phyloP scores from a whole-genome alignment of 2,329 filamentous ascomycete genomes.

The Phoma sp. region DNA sequence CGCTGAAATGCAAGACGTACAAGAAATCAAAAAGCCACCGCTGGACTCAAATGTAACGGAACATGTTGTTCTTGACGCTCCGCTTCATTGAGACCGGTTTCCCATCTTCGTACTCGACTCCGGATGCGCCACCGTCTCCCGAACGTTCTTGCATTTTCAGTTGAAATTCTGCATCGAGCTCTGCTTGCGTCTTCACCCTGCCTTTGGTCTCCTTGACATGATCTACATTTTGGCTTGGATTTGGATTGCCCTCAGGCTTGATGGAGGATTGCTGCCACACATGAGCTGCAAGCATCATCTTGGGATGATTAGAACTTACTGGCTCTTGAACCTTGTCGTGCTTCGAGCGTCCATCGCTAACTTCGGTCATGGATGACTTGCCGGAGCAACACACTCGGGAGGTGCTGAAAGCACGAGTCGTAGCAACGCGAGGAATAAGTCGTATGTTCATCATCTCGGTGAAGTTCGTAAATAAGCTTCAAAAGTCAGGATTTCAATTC shows the following conservation, averaged over 20 bases:
- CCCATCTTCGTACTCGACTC: constrained; percentile 78
- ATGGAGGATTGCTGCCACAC: constrained; percentile 16
- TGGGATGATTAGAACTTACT: background rate
- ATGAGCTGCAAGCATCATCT: background rate
- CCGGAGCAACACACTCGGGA: constrained; percentile 7
- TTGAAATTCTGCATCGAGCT: constrained; percentile 72
- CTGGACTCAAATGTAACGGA: constrained; percentile 65
- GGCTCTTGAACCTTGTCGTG: constrained; percentile 13
- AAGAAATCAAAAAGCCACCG: background rate
- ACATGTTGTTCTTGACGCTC: constrained; percentile 79
- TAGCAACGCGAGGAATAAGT: constrained; percentile 4
- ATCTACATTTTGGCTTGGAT: constrained; percentile 5
- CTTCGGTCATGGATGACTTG: constrained; percentile 17
- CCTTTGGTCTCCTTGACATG: constrained; percentile 26
- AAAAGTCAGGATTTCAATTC: background rate
- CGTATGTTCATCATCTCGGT: constrained; percentile 13
- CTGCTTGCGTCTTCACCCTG: constrained; percentile 63
- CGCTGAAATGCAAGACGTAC: constrained; percentile 3
- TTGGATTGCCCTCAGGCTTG: constrained; percentile 13
- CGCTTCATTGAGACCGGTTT: constrained; percentile 76
- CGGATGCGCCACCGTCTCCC: constrained; percentile 74
- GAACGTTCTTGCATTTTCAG: constrained; percentile 70
- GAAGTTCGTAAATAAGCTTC: background rate
- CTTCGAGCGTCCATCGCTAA: constrained; percentile 7
- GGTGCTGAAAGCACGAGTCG: constrained; percentile 15